Base-by-base conservation (phyloP, 352 stramenopile genomes). In the Globisporangium mamillatum region DNA sequence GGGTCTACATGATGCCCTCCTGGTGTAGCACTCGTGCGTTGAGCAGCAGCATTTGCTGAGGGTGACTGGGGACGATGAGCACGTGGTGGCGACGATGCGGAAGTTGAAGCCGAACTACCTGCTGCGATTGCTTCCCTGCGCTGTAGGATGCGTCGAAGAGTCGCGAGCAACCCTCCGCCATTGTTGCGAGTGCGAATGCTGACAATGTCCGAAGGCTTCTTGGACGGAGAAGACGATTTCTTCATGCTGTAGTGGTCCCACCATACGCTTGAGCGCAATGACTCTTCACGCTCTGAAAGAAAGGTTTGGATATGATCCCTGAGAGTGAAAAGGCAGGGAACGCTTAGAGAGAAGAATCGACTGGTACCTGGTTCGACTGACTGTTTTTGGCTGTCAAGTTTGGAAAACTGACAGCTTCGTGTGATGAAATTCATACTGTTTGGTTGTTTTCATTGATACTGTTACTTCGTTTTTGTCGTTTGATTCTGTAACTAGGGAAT, bases 141-240 rank as follows among this genome's bases (percentile, higher is more conserved):
- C 38, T 48, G 54, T 18, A 68, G 10, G 50, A 68, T 68, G 52
- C 41, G 24, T 1, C 53, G 32, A 8, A 68, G 63, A 3, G 52
- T 68, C 14, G 29, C 38, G 36, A 68, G 54, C 63, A 68, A 27
- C 7, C 53, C 53, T 6, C 63, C 53, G 38, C 63, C 18, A 24
- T 10, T n/a, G 44, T 3, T 52, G 18, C n/a, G 20, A 10, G 16
- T 52, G 16, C 50, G 60, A 16, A 62, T 62, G 32, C n/a, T 62
- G 8, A 50, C 56, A 9, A 50, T 12, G 4, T 32, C 56, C 20
- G n/a, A 32, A 16, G 32, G 10, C 22, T 62, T 62, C 56, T 62
- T 62, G 56, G 56, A 32, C n/a, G 56, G 56, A n/a, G 32, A n/a
- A 1, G 53, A 48, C 14, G 55, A n/a, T 29, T 41, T 61, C 56